Conservation (phyloP, 2,329 filamentous ascomycete species). For the Aspergillus glaucus region DNA sequence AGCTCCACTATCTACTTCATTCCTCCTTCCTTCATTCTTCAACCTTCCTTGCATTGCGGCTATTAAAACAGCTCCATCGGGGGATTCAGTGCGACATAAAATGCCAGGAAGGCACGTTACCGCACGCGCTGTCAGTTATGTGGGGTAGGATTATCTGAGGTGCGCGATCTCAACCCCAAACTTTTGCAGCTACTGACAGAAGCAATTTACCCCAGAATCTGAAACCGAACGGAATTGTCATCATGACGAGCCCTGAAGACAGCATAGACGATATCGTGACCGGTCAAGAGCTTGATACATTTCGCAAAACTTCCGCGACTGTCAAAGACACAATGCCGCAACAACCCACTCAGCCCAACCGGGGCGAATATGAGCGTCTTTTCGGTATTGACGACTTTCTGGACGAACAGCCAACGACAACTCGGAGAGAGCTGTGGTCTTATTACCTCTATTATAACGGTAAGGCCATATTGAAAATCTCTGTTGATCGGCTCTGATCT, state of each 20-base stretch:
- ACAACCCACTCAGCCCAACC: conserved; percentile 15
- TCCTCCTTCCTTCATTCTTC: background rate
- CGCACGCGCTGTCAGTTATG: background rate
- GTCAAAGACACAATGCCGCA: conserved; percentile 4
- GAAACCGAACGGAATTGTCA: background rate
- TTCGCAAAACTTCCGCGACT: background rate
- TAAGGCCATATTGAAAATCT: conserved; percentile 1
- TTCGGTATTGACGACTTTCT: conserved; percentile 32
- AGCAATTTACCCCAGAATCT: background rate
- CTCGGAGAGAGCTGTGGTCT: conserved; percentile 37
- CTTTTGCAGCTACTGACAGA: background rate
- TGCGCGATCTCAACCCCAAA: background rate
- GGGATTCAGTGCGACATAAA: background rate
- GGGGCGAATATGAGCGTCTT: conserved; percentile 28
- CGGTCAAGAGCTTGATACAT: background rate
- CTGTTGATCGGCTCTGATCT: background rate
- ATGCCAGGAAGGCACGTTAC: background rate
- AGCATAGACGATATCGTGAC: background rate
- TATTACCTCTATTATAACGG: conserved; percentile 43
- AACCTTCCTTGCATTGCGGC: background rate
- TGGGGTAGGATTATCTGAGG: background rate
- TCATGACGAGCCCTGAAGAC: background rate
- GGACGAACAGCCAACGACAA: conserved; percentile 35
- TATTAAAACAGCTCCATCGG: background rate
- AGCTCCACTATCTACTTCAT: background rate